Evolutionary conservation across 257 asterid genomes (phyloP), one percentile per base, ranked within the genome.

Genomic region (Gardenia jasminoides): DNA sequence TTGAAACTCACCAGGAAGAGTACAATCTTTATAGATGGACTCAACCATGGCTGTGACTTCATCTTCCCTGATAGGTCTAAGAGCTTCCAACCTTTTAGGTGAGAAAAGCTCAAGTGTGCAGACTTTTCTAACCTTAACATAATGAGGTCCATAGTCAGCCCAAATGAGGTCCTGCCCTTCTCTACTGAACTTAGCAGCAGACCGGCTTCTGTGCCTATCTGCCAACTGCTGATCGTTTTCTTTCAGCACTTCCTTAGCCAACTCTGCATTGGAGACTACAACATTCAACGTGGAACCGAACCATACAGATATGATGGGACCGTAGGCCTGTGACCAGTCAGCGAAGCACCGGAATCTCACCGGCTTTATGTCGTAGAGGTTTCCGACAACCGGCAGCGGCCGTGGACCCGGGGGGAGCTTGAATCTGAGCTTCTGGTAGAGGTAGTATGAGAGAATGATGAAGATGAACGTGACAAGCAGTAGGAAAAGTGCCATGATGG

Each of bases 91-190:
- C 82, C 97, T 86, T 85, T 84, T 91, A 0, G 95, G 87, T 3
- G 97, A 72, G 69, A 93, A 93, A 48, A 93, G 90, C 84, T 93
- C 97, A 74, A 91, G 47, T 1, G 91, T 93, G 76, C 97, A 93
- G 39, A 93, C 84, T 36, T 91, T 93, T 64, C 97, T 88, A 62
- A 93, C 97, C 86, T 88, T 93, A 11, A 91, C 95, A 69, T 93
- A 93, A 80, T 93, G 97, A n/a, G 97, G 94, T 24, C 97, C 97
- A 73, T 91, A 93, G 75, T 93, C 95, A n/a, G 95, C 97, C 97
- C 97, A 93, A 7, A 93, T 90, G 52, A 91, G 86, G 80, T 91
- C 97, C 87, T 90, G 85, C 11, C 98, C 98, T 43, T 91, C 93
- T 64, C 89, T 86, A 78, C 98, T 93, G 59, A 93, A 89, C 86